Evolutionary conservation across 805 yeast species (phyloP).

Genomic region (Zygoascus flipseniorum): DNA sequence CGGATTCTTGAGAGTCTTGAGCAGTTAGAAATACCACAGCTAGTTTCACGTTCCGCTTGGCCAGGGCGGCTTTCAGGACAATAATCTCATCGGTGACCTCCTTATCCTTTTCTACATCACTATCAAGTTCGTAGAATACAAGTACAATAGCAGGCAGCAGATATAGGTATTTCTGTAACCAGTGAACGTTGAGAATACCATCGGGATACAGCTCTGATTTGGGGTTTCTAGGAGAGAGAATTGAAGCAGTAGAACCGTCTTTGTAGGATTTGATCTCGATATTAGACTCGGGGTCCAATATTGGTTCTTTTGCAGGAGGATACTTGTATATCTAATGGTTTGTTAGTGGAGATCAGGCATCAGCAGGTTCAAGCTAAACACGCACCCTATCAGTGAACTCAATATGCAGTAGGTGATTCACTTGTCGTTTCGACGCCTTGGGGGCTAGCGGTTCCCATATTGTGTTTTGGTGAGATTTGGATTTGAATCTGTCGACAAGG

Average conservation of each 20-base stretch:
- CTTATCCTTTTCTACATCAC: constrained; percentile 23
- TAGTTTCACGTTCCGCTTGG: constrained; percentile 11
- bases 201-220: constrained; percentile 34
- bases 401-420: constrained; percentile 12
- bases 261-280: constrained; percentile 1
- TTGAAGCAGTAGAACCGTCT: constrained; percentile 22
- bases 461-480: constrained; percentile 11
- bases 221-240: constrained; percentile 39
- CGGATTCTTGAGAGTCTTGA: constrained; percentile 18
- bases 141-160: constrained; percentile 41
- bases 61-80: constrained; percentile 12
- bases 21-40: constrained; percentile 15
- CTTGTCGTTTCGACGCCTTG: constrained; percentile 11
- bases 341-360: neutral
- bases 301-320: constrained; percentile 1
- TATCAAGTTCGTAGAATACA: constrained; percentile 33
- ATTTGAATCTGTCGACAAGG: constrained; percentile 8
- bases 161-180: constrained; percentile 48
- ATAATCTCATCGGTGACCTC: constrained; percentile 16
- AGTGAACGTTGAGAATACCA: constrained; percentile 36
- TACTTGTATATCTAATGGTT: neutral
- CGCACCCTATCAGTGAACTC: constrained; percentile 12
- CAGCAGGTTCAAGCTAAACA: constrained; percentile 3
- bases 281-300: neutral
- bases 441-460: constrained; percentile 14